Base-by-base conservation (phyloP, 1,284 basidiomycete genomes). In the Naganishia liquefaciens region DNA sequence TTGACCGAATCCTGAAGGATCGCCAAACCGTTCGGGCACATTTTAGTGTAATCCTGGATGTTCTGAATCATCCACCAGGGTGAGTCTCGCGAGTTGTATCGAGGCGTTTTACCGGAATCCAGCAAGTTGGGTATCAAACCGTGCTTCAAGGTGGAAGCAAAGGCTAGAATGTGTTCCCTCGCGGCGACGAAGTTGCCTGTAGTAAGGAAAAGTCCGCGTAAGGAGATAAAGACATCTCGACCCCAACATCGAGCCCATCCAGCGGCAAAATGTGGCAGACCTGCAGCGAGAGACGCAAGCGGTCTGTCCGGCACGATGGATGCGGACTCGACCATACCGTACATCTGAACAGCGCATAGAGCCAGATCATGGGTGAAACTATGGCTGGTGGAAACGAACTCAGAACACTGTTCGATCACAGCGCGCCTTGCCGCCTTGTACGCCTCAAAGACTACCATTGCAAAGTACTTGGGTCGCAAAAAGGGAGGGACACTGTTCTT, bases 181-280 rank as follows among this genome's bases (percentile, higher is more conserved):
- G 94, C 93, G 6, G 85, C 90, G 17, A 84, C 84, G 75, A 87
- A 94, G 73, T 93, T 90, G 17, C 94, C 93, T 0, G 93, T 96
- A 0, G 91, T 90, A 69, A 97, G 80, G 81, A 96, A 95, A 52
- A 97, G 81, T 3, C 93, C 93, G 67, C 92, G 87, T 15, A 95
- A 80, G 0, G 92, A 94, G 76, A 96, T 95, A 80, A 94, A 94
- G 25, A 95, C 91, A 76, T 97, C 93, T 43, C 93, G 85, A n/a
- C 94, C 93, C 94, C 94, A 97, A 74, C 90, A 93, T 53, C 93
- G 84, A 17, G 92, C 92, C 93, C 94, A 97, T 6, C 88, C 87
- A 9, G 88, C 81, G 2, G 90, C 82, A 73, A 97, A 97, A 80
- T 97, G 93, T 13, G 94, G 93, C 30, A 97, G 80, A 23, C 94